Conservation (phyloP, 164 flowering plant species). For the Aristolochia contorta region DNA sequence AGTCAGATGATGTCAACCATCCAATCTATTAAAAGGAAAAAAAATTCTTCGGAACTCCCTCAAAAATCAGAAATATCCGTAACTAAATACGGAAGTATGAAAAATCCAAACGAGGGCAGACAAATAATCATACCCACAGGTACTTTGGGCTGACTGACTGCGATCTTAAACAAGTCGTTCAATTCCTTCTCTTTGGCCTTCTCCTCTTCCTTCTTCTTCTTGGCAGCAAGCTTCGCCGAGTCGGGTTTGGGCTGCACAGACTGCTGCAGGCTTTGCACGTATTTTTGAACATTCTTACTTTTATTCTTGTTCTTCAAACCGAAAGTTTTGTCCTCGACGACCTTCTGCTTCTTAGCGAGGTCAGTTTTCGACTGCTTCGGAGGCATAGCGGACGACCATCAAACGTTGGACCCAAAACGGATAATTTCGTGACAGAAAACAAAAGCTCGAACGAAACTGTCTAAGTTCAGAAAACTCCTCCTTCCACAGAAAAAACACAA, state of each 20-base stretch:
- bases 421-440: too few relatives aligned
- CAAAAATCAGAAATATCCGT: too few relatives aligned
- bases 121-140: constrained; percentile 49
- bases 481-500: too few relatives aligned
- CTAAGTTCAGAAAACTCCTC: too few relatives aligned
- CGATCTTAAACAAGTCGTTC: constrained; percentile 82
- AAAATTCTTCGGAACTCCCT: too few relatives aligned
- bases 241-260: constrained; percentile 73
- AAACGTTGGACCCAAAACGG: neutral
- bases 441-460: too few relatives aligned
- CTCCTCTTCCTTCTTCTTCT: constrained; percentile 99
- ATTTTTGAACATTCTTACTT: constrained; percentile 91
- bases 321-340: constrained; percentile 94
- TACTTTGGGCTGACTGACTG: constrained; percentile 94
- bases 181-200: constrained; percentile 89
- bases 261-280: constrained; percentile 71
- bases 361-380: constrained; percentile 82
- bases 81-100: too few relatives aligned
- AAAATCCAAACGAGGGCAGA: neutral
- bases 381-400: constrained; percentile 42
- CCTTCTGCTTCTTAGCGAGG: constrained; percentile 95
- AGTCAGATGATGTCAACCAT: too few relatives aligned
- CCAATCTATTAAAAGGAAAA: too few relatives aligned
- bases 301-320: constrained; percentile 96
- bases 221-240: constrained; percentile 49